Percentiles rank a stretch among this genome's conserved stretches.
Conservation (phyloP, 2,329 filamentous ascomycete species). For the Lecanosticta acicola region DNA sequence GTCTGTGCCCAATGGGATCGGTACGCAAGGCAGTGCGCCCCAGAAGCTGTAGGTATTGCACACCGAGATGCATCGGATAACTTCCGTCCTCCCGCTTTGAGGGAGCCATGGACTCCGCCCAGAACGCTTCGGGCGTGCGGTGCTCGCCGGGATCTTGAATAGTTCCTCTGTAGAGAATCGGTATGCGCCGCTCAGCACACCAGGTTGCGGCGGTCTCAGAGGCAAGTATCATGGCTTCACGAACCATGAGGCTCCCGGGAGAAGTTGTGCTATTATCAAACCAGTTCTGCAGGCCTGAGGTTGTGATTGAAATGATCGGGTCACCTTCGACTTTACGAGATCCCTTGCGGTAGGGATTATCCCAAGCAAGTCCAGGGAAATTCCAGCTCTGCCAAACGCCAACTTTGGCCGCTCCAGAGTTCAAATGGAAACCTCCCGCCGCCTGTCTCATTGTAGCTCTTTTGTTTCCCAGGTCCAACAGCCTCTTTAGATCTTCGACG, state of each 20-base stretch:
- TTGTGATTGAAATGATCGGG: slow-evolving; percentile 39
- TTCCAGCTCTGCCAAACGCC: slow-evolving; percentile 33
- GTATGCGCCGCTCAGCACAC: slow-evolving; percentile 49
- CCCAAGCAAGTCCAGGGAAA: slow-evolving; percentile 36
- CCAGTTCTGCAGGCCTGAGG: slow-evolving; percentile 31
- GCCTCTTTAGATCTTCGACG: slow-evolving; percentile 30
- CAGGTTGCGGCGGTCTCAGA: slow-evolving; percentile 47
- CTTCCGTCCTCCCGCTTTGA: slow-evolving; percentile 34
- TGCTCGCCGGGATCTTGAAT: slow-evolving; percentile 21
- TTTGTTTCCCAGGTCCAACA: slow-evolving; percentile 34
- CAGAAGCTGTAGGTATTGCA: slow-evolving; percentile 38
- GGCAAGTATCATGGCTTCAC: slow-evolving; percentile 53
- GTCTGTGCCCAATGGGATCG: slow-evolving; percentile 44
- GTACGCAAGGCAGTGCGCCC: slow-evolving; percentile 43
- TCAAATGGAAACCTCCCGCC: slow-evolving; percentile 37
- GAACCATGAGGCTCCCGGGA: slow-evolving; percentile 31
- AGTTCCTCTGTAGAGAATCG: slow-evolving; percentile 46
- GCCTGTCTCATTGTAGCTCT: slow-evolving; percentile 31
- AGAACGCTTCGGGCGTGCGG: slow-evolving; percentile 31
- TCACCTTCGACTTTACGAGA: slow-evolving; percentile 39
- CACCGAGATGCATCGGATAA: slow-evolving; percentile 35
- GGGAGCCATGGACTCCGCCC: slow-evolving; percentile 33
- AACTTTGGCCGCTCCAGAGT: slow-evolving; percentile 27
- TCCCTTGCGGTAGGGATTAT: slow-evolving; percentile 35
- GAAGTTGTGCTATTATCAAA: slow-evolving; percentile 18